Evolutionary conservation across 1,139 yeast species (phyloP).

Genomic region (Taphrina pruni): DNA sequence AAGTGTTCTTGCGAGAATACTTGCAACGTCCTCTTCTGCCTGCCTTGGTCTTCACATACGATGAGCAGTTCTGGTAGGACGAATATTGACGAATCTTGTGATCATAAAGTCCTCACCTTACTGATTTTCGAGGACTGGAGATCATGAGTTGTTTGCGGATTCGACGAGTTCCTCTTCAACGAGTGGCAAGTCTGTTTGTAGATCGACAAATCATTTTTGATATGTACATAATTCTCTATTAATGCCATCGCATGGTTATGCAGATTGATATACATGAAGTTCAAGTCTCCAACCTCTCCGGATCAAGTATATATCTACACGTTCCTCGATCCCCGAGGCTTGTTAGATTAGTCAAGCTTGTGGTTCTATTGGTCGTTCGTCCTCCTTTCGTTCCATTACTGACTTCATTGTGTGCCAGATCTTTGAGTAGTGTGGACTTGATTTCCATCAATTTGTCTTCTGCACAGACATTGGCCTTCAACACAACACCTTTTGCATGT

Average conservation of each 20-base stretch:
- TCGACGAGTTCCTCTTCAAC: conserved; percentile 9
- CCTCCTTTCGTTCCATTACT: neutral
- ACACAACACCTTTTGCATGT: conserved; percentile 19
- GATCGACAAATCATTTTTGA: conserved; percentile 1
- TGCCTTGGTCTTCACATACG: conserved; percentile 37
- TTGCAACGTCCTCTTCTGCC: conserved; percentile 40
- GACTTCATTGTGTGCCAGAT: neutral
- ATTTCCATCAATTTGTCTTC: conserved; percentile 24
- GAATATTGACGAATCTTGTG: conserved; percentile 34
- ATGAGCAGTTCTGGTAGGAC: conserved; percentile 41
- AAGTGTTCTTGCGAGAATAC: neutral
- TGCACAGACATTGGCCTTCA: neutral
- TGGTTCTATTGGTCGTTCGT: neutral
- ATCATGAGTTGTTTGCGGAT: conserved; percentile 29
- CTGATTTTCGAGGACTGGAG: conserved; percentile 42
- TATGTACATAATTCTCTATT: too few relatives aligned
- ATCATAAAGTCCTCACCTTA: conserved; percentile 40
- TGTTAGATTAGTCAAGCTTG: conserved; percentile 8
- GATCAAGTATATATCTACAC: conserved; percentile 44
- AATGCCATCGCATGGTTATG: conserved; percentile 22
- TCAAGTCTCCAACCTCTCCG: conserved; percentile 37
- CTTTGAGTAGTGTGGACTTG: conserved; percentile 13
- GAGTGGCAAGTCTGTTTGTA: conserved; percentile 1
- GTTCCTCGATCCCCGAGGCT: conserved; percentile 46
- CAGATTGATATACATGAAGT: neutral